Conservation (phyloP, 805 yeast species). For the Saccharomycopsis fodiens region DNA sequence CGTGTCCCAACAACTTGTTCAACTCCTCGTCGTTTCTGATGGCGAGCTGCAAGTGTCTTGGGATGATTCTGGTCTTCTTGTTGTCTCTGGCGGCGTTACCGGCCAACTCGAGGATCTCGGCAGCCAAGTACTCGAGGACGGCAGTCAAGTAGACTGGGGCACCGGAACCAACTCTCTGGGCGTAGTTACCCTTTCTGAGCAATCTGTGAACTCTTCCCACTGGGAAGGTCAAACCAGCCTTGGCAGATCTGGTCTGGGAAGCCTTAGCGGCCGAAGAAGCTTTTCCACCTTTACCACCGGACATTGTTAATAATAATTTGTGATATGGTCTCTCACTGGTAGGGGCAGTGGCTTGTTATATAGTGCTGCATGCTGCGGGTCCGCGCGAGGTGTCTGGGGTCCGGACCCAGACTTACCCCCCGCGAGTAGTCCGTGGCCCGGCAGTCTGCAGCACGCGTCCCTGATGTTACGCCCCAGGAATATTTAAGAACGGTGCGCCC, state of each 20-base stretch:
- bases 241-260: constrained; percentile 95
- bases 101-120: constrained; percentile 96
- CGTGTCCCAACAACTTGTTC: constrained; percentile 87
- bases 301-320: constrained; percentile 41
- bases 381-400: background rate
- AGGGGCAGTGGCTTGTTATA: no score
- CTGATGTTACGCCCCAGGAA: background rate
- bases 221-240: constrained; percentile 99
- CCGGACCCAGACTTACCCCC: background rate
- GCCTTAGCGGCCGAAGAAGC: constrained; percentile 94
- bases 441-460: background rate
- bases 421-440: background rate
- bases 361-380: background rate
- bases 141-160: constrained; percentile 98
- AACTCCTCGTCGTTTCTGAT: constrained; percentile 98
- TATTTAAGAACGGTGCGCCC: background rate
- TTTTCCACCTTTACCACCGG: constrained; percentile 74
- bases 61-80: constrained; percentile 98
- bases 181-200: constrained; percentile 94
- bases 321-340: no score
- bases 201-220: constrained; percentile 99
- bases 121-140: constrained; percentile 93
- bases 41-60: constrained; percentile 98
- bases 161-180: constrained; percentile 98
- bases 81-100: constrained; percentile 99